Percentiles rank a stretch among this genome's conserved stretches.
phyloP scores from a whole-genome alignment of 1,284 basidiomycete genomes.

The Takashimella koratensis region DNA sequence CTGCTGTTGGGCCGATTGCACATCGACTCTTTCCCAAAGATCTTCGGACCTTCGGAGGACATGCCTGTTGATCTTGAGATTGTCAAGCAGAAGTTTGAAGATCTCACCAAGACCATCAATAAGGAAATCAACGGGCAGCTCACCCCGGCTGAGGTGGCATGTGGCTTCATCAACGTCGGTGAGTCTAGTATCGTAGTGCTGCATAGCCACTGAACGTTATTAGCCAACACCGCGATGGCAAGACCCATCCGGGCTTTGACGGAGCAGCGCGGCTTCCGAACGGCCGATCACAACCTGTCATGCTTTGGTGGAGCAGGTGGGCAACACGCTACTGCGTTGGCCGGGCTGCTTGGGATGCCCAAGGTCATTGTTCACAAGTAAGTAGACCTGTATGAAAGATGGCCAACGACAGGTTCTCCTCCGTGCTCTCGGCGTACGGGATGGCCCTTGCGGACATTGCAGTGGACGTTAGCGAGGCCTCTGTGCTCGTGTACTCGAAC shows the following conservation, averaged over 20 bases:
- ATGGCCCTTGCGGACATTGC: slow-evolving; percentile 44
- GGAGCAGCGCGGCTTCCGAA: slow-evolving; percentile 40
- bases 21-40: slow-evolving; percentile 8
- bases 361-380: slow-evolving; percentile 40
- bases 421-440: slow-evolving; percentile 50
- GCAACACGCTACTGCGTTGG: slow-evolving; percentile 5
- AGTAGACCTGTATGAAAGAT: not conserved
- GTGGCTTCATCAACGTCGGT: slow-evolving; percentile 16
- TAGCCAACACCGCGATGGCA: slow-evolving; percentile 3
- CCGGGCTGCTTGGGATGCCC: slow-evolving; percentile 26
- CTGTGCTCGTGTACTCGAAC: slow-evolving; percentile 11
- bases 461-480: slow-evolving; percentile 2
- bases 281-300: slow-evolving; percentile 41
- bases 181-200: no score
- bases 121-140: slow-evolving; percentile 5
- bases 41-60: not conserved
- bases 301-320: slow-evolving; percentile 39
- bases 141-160: slow-evolving; percentile 46
- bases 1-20: slow-evolving; percentile 44
- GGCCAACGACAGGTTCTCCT: slow-evolving; percentile 27
- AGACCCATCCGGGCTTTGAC: slow-evolving; percentile 34
- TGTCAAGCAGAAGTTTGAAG: slow-evolving; percentile 30
- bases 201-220: slow-evolving; percentile 40
- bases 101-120: slow-evolving; percentile 45
- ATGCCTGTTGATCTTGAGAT: not conserved